Evolutionary conservation across 2,329 filamentous ascomycete genomes (phyloP).

Genomic region (Tolypocladium inflatum): DNA sequence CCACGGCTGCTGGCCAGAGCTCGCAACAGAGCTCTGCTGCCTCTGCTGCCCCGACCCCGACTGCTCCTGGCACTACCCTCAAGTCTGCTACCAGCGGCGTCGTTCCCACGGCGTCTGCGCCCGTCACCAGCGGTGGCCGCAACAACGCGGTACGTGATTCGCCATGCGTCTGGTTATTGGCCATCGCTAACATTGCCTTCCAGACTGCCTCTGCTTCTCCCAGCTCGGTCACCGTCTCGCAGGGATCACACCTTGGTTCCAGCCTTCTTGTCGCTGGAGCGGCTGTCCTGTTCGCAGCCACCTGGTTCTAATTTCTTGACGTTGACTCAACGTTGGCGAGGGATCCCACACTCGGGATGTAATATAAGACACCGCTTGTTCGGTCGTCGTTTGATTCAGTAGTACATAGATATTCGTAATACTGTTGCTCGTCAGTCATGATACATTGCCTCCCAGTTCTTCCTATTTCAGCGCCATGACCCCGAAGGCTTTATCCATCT

Average conservation of each 20-base stretch:
- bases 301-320: slow-evolving; percentile 7
- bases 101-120: background rate
- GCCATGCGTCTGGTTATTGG: background rate
- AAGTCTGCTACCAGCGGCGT: background rate
- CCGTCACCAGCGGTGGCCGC: background rate
- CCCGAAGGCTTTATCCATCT: slow-evolving; percentile 50
- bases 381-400: background rate
- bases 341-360: background rate
- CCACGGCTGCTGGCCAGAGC: background rate
- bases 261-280: slow-evolving; percentile 6
- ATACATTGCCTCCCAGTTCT: background rate
- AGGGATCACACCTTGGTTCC: slow-evolving; percentile 1
- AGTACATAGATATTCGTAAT: background rate
- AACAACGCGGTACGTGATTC: background rate
- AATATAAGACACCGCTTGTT: background rate
- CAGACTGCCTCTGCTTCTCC: slow-evolving; percentile 1
- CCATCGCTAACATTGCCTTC: background rate
- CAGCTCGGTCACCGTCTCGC: slow-evolving; percentile 4
- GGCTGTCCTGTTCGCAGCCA: slow-evolving; percentile 2
- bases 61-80: background rate
- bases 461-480: slow-evolving; percentile 27
- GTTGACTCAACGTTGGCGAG: background rate
- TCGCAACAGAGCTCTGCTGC: background rate
- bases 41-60: slow-evolving; percentile 1
- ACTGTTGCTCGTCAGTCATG: background rate